phyloP scores from a whole-genome alignment of 768 basidiomycete genomes.

The Leccinum broughii region DNA sequence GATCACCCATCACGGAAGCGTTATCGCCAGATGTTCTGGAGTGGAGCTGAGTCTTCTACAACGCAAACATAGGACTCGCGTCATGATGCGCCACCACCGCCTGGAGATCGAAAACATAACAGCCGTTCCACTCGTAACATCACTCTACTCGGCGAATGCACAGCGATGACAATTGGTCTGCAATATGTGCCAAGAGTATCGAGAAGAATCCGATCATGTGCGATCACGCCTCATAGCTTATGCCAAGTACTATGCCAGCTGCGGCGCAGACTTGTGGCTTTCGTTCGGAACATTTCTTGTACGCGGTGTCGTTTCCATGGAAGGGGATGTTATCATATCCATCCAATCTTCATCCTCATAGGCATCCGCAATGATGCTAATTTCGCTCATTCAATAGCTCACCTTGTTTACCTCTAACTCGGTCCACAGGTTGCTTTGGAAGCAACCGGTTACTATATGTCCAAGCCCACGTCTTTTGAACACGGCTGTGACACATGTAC shows the following conservation, averaged over 20 bases:
- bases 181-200: background rate
- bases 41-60: conserved; percentile 35
- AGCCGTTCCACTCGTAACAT: background rate
- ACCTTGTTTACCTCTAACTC: background rate
- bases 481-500: background rate
- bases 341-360: background rate
- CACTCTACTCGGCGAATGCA: background rate
- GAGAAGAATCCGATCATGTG: background rate
- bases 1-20: conserved; percentile 31
- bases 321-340: background rate
- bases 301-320: background rate
- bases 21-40: conserved; percentile 47
- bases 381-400: background rate
- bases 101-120: conserved; percentile 64
- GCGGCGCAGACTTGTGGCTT: background rate
- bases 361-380: background rate
- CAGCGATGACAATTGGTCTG: background rate
- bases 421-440: background rate
- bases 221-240: background rate
- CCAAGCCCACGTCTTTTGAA: background rate
- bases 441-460: background rate
- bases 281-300: background rate
- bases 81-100: conserved; percentile 46
- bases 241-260: background rate
- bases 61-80: conserved; percentile 34